Conservation (phyloP, 441 rosid species). For the Croton setiger region DNA sequence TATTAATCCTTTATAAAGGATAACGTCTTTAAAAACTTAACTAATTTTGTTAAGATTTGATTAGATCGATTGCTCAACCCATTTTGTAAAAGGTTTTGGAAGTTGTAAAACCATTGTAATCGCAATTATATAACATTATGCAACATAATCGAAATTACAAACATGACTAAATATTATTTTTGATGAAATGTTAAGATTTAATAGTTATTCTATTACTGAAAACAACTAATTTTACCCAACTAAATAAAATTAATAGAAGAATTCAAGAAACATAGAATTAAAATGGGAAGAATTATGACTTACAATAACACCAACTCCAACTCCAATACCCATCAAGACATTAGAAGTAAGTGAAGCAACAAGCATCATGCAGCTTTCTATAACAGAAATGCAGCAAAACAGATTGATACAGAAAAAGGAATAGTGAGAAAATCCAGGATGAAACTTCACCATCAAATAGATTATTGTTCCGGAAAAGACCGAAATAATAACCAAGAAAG, state of each 20-base stretch:
- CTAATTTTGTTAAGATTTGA: too few relatives aligned
- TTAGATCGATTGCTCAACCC: too few relatives aligned
- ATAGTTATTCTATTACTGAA: too few relatives aligned
- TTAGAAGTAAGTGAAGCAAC: slow-evolving; percentile 75
- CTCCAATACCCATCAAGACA: slow-evolving; percentile 59
- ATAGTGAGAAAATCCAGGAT: slow-evolving; percentile 50
- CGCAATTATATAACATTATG: too few relatives aligned
- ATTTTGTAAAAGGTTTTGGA: too few relatives aligned
- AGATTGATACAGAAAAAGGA: slow-evolving; percentile 55
- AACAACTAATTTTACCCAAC: too few relatives aligned
- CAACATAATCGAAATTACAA: too few relatives aligned
- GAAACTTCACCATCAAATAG: slow-evolving; percentile 61
- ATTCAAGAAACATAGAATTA: background rate
- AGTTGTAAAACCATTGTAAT: too few relatives aligned
- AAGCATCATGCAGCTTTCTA: slow-evolving; percentile 80
- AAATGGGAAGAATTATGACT: slow-evolving; percentile 17
- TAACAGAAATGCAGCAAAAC: slow-evolving; percentile 48
- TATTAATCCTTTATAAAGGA: too few relatives aligned
- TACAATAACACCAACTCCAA: slow-evolving; percentile 61
- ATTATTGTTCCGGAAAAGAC: slow-evolving; percentile 47
- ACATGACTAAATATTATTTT: too few relatives aligned
- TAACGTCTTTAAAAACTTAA: too few relatives aligned
- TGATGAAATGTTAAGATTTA: too few relatives aligned
- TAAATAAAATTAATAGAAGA: background rate
- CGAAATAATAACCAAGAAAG: slow-evolving; percentile 47